Evolutionary conservation across 176 grass and related monocot genomes (phyloP), one percentile per base, ranked within the genome.

Genomic region (Zoysia pacifica): DNA sequence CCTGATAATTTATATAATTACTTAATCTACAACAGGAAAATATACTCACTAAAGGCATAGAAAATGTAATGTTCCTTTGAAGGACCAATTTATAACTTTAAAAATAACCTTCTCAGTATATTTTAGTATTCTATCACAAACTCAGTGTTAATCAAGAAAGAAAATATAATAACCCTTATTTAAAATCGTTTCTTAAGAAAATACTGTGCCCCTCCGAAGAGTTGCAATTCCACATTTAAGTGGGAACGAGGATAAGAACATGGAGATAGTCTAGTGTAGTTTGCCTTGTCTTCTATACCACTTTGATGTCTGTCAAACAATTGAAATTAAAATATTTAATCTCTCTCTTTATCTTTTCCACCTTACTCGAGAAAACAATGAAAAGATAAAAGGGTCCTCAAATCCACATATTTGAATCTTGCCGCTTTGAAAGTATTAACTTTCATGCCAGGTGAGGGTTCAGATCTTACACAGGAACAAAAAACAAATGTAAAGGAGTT

Each of bases 351-450:
- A 72, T 64, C 45, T 62, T 62, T 11, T 37, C 11, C 42, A 18
- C 66, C 51, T 42, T 71, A 74, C n/a, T 47, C 14, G 35, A 55
- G 7, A 75, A 47, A 83, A n/a, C 46, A 20, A 75, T 19, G 40
- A 74, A 74, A 74, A 47, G 13, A 56, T 65, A 44, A 4, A 74
- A 16, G 12, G 38, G 52, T 18, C 66, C 38, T 73, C 13, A 53
- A 67, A 65, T 58, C 50, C 50, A 65, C n/a, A 59, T 15, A 76
- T 48, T 20, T 28, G 6, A 75, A 67, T 56, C 61, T 73, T 58
- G 18, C 18, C 20, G 2, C 6, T 18, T 58, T n/a, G 16, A 58
- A 58, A 58, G 52, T 14, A 55, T 55, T 55, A 55, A 55, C 52
- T 13, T 55, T 55, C 14, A 18, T 55, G 52, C 18, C 15, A 55